Base-by-base conservation (phyloP, 1,139 yeast species). In the Yamadazyma songkhlaensis region DNA sequence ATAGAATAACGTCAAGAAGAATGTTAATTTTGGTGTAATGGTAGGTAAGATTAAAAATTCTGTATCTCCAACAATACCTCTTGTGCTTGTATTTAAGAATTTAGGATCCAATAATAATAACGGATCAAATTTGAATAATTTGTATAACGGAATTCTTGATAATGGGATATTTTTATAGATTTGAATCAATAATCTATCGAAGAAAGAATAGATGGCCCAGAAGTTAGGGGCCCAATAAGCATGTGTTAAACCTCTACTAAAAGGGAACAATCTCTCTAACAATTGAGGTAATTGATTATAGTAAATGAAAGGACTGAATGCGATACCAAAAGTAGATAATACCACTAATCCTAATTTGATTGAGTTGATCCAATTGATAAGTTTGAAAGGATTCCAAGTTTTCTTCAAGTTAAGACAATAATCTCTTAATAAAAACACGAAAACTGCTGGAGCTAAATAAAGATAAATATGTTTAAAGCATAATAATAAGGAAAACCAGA, bases 191-290 rank as follows among this genome's bases (percentile, higher is more conserved):
- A 82, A 55, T 42, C 96, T 72, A 60, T 92, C 99, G n/a, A 73
- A 46, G 48, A 87, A 84, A 1, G 97, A 86, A 59, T 92, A 92
- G 9, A 92, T 51, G 0, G 98, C 96, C 99, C 99, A 92, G 37
- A 89, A 68, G 51, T 92, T 92, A 4, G 98, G 98, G 1, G 98
- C 98, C 98, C 98, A 92, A 62, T 94, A 94, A 0, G 97, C 97
- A 60, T 94, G 98, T 4, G 97, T 92, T 29, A 94, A 71, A 1
- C 98, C 98, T 54, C 98, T 74, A 36, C 95, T 84, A 55, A 92
- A 92, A 5, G 98, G 98, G 61, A 92, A 92, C 29, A 94, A 62
- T 35, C 98, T 69, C 5, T 67, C 57, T 9, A 87, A 36, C 12
- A 92, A 62, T 45, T 87, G 79, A 1, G 86, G 84, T 36, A 85